A percentile compares a stretch with the other conserved stretches of the same genome.
phyloP scores from a whole-genome alignment of 1,139 yeast species.

The Debaryomyces robertsiae region DNA sequence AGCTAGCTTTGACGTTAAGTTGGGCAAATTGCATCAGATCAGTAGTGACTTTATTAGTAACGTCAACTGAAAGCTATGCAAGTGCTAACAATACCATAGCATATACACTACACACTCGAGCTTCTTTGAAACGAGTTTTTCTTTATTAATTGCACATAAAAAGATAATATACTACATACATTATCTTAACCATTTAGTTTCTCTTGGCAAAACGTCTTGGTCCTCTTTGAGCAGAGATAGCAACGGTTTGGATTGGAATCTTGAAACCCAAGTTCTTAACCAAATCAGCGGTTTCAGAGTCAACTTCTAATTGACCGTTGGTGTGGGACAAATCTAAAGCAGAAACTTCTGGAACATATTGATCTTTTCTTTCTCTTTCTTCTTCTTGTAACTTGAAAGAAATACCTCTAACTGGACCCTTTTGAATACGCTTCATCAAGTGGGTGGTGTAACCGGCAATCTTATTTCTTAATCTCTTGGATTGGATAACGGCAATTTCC shows the following conservation, averaged over 20 bases:
- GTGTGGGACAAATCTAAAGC: conserved; percentile 98
- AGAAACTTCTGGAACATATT: conserved; percentile 99
- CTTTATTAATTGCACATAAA: conserved; percentile 15
- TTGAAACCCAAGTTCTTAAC: conserved; percentile 96
- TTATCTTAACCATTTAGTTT: conserved; percentile 52
- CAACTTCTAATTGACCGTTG: conserved; percentile 96
- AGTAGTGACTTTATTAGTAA: conserved; percentile 5
- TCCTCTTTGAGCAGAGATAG: conserved; percentile 91
- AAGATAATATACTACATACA: conserved; percentile 12
- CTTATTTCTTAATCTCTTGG: conserved; percentile 99
- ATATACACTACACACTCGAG: conserved; percentile 9
- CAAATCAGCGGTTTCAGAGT: conserved; percentile 93
- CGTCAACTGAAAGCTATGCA: not conserved
- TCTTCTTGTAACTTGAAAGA: conserved; percentile 99
- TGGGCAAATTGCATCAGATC: conserved; percentile 5
- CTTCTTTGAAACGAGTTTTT: conserved; percentile 8
- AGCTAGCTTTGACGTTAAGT: conserved; percentile 1
- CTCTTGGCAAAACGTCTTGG: conserved; percentile 96
- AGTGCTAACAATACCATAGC: not conserved
- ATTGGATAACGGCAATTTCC: conserved; percentile 98
- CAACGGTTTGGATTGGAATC: conserved; percentile 88
- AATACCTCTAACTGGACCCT: conserved; percentile 99
- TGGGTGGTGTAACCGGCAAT: conserved; percentile 99
- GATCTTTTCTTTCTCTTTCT: conserved; percentile 99
- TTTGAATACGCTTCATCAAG: conserved; percentile 99